phyloP scores from a whole-genome alignment of 129 eudicot species.

The Helichrysum umbraculigerum region DNA sequence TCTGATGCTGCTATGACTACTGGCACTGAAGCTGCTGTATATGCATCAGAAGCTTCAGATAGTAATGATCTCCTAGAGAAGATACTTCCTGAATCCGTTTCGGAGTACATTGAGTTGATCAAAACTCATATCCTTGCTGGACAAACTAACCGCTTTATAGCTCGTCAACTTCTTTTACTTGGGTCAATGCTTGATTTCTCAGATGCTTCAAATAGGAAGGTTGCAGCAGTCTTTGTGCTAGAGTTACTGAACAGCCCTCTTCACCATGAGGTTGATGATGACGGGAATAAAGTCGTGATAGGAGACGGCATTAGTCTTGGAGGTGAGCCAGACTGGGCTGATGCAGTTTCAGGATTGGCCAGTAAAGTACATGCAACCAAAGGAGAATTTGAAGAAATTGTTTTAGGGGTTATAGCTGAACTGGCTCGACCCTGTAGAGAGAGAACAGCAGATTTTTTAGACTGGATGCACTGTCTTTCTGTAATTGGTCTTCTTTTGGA shows the following conservation, averaged over 20 bases:
- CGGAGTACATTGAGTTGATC: conserved; percentile 76
- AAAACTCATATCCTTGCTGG: conserved; percentile 86
- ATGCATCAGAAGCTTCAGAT: conserved; percentile 96
- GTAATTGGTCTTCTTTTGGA: conserved; percentile 77
- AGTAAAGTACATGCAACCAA: conserved; percentile 67
- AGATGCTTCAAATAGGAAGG: conserved; percentile 77
- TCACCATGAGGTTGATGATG: conserved; percentile 75
- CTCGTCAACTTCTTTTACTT: conserved; percentile 84
- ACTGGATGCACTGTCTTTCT: conserved; percentile 97
- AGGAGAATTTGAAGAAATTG: conserved; percentile 88
- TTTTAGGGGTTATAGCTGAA: conserved; percentile 62
- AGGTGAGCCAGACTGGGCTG: conserved; percentile 89
- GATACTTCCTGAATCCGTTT: conserved; percentile 79
- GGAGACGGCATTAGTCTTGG: conserved; percentile 96
- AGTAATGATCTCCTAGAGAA: conserved; percentile 81
- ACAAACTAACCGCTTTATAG: conserved; percentile 66
- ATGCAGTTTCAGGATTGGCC: conserved; percentile 72
- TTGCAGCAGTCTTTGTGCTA: conserved; percentile 66
- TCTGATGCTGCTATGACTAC: conserved; percentile 87
- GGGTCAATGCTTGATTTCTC: conserved; percentile 94
- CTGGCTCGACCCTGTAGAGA: conserved; percentile 94
- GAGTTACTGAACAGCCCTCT: conserved; percentile 63
- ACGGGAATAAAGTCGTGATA: conserved; percentile 62
- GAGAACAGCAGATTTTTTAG: conserved; percentile 81
- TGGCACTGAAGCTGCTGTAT: conserved; percentile 95